Evolutionary conservation across 225 moss, liverwort and hornwort genomes (phyloP).

Genomic region (Bryoerythrophyllum caledonicum): DNA sequence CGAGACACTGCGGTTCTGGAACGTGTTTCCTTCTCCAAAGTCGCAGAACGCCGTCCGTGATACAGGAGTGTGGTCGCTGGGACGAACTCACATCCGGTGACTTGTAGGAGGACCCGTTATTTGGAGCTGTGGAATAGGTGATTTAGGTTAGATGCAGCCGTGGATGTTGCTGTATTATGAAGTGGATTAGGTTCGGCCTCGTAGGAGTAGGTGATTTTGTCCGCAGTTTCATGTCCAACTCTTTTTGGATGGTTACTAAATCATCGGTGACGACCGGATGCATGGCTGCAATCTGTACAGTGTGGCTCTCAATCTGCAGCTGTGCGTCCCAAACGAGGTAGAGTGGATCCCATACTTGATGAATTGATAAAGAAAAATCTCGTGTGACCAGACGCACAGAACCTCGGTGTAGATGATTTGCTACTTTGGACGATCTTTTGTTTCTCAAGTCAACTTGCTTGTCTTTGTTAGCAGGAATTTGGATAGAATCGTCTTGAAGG

Average conservation of each 20-base stretch:
- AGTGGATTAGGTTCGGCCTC: constrained; percentile 24
- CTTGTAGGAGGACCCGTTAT: background rate
- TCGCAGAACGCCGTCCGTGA: constrained; percentile 95
- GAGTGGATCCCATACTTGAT: constrained; percentile 23
- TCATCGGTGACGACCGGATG: constrained; percentile 20
- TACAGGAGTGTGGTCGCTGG: constrained; percentile 93
- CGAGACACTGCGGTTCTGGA: constrained; percentile 97
- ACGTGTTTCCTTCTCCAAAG: constrained; percentile 95
- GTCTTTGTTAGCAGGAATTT: background rate
- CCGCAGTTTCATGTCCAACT: constrained; percentile 27
- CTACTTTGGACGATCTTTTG: background rate
- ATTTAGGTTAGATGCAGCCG: constrained; percentile 22
- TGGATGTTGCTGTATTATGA: constrained; percentile 39
- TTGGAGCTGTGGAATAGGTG: background rate
- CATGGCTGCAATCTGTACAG: constrained; percentile 52
- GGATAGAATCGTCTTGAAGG: background rate
- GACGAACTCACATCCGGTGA: constrained; percentile 93
- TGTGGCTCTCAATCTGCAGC: constrained; percentile 37
- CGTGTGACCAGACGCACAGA: background rate
- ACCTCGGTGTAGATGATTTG: background rate
- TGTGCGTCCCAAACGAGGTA: constrained; percentile 35
- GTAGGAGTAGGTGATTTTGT: constrained; percentile 26
- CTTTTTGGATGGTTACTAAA: constrained; percentile 36
- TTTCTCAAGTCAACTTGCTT: background rate
- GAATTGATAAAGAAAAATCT: background rate